Evolutionary conservation across 2,329 filamentous ascomycete genomes (phyloP).

Genomic region (Neofusicoccum ribis): DNA sequence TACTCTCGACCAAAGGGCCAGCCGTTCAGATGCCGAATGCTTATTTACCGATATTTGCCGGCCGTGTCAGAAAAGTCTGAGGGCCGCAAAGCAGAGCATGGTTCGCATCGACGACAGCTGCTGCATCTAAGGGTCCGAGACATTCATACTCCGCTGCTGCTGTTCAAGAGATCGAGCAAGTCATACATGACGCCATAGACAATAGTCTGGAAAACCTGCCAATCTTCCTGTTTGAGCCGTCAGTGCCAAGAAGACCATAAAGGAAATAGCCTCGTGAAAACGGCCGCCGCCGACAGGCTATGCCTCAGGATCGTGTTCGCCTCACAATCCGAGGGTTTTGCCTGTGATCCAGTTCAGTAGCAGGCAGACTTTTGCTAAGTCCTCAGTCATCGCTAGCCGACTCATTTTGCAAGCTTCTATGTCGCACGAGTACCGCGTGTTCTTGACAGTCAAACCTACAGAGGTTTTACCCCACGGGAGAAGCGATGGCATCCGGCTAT

Average conservation of each 20-base stretch:
- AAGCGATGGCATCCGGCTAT: neutral
- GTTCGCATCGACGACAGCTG: neutral
- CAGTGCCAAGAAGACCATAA: neutral
- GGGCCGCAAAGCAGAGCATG: neutral
- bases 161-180: neutral
- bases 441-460: too few species aligned
- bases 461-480: neutral
- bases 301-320: neutral
- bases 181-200: neutral
- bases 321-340: neutral
- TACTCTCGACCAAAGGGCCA: neutral
- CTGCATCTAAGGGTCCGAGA: neutral
- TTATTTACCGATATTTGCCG: neutral
- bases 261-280: neutral
- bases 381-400: too few species aligned
- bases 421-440: too few species aligned
- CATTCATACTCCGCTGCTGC: neutral
- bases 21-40: neutral
- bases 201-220: neutral
- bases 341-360: neutral
- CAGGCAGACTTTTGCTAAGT: neutral
- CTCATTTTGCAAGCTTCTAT: too few species aligned
- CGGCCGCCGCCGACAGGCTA: neutral
- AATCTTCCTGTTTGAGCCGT: neutral
- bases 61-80: neutral